Evolutionary conservation across 805 yeast genomes (phyloP).

Genomic region (Saccharomyces eubayanus): DNA sequence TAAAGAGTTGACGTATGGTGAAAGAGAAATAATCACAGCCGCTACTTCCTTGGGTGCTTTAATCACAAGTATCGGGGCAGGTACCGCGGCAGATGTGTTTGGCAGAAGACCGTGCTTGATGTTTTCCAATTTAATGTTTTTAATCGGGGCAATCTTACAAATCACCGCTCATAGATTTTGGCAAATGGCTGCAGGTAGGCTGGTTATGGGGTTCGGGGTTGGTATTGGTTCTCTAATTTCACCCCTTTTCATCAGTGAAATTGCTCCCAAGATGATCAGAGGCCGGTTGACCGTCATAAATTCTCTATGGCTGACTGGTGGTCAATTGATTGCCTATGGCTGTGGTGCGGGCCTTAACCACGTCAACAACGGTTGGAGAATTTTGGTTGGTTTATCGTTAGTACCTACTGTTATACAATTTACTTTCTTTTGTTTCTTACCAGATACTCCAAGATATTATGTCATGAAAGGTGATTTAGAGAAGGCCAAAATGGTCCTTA

Average conservation of each 20-base stretch:
- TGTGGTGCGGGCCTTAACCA: constrained; percentile 79
- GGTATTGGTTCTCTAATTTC: constrained; percentile 91
- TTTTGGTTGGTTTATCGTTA: constrained; percentile 82
- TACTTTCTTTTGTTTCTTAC: constrained; percentile 70
- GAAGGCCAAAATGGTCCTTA: constrained; percentile 58
- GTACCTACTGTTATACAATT: constrained; percentile 79
- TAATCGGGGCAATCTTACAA: constrained; percentile 80
- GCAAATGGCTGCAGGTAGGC: constrained; percentile 88
- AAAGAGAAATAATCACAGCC: constrained; percentile 84
- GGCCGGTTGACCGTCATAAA: constrained; percentile 86
- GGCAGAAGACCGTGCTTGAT: constrained; percentile 84
- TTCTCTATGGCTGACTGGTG: constrained; percentile 86
- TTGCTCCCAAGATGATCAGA: constrained; percentile 86
- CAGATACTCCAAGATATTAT: constrained; percentile 91
- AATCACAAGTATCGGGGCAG: constrained; percentile 70
- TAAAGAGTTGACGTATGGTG: constrained; percentile 55
- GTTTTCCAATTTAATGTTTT: constrained; percentile 72
- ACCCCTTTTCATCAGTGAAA: constrained; percentile 86
- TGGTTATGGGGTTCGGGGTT: constrained; percentile 92
- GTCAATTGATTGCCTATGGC: constrained; percentile 89
- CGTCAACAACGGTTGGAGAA: constrained; percentile 84
- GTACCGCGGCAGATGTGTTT: constrained; percentile 67
- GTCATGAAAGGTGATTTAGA: constrained; percentile 61
- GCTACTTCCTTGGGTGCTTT: constrained; percentile 94
- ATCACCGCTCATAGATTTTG: constrained; percentile 73